Conservation (phyloP, 2,329 filamentous ascomycete genomes). For the Ophiostoma montium region DNA sequence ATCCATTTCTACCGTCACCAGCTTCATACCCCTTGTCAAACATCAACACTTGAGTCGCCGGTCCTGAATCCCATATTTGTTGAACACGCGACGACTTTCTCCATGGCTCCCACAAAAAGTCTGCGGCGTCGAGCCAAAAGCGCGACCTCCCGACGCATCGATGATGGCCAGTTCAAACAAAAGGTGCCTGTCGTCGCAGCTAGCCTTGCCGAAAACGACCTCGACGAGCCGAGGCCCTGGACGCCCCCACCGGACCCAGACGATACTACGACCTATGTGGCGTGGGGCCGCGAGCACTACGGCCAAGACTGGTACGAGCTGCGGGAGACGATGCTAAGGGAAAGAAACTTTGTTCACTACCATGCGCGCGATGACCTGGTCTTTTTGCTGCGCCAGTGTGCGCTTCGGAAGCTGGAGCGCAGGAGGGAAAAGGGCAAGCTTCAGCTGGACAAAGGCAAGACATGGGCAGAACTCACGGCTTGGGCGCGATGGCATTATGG, state of each 20-base stretch:
- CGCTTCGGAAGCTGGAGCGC: constrained; percentile 6
- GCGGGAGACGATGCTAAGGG: constrained; percentile 7
- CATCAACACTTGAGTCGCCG: too few relatives aligned
- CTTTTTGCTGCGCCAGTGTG: constrained; percentile 5
- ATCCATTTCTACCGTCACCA: too few relatives aligned
- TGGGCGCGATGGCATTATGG: constrained; percentile 1
- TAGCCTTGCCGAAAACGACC: too few relatives aligned
- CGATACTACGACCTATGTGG: constrained; percentile 3
- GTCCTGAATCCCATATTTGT: too few relatives aligned
- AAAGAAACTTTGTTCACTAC: constrained; percentile 2
- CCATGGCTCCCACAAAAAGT: too few relatives aligned
- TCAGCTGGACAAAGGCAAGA: background rate
- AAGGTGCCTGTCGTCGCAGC: too few relatives aligned
- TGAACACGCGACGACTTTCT: too few relatives aligned
- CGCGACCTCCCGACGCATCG: too few relatives aligned
- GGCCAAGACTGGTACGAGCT: constrained; percentile 9
- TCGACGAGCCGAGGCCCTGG: too few relatives aligned
- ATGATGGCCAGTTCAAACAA: too few relatives aligned
- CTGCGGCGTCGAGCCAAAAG: too few relatives aligned
- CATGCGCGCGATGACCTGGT: background rate
- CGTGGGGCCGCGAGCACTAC: constrained; percentile 9
- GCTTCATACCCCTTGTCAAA: too few relatives aligned
- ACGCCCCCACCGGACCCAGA: constrained; percentile 1
- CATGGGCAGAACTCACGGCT: background rate
- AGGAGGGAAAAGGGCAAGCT: constrained; percentile 2